Percentiles rank a stretch among this genome's conserved stretches.
phyloP scores from a whole-genome alignment of 1,139 yeast genomes.

The Hansenula sp. region DNA sequence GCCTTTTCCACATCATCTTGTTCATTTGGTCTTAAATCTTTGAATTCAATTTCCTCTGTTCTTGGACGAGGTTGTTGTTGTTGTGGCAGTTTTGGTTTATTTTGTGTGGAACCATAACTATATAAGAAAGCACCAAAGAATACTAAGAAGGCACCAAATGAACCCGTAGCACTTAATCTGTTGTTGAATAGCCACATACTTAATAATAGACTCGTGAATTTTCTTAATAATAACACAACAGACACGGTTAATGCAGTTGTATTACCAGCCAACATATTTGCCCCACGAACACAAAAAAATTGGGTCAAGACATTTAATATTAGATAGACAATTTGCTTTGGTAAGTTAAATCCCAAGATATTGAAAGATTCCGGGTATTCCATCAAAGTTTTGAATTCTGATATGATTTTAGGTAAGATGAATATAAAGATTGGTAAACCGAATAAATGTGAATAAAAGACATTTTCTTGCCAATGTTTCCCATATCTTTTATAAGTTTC shows the following conservation, averaged over 20 bases:
- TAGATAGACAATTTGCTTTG: conserved; percentile 27
- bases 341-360: conserved; percentile 13
- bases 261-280: conserved; percentile 54
- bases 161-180: conserved; percentile 33
- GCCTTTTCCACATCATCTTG: not conserved
- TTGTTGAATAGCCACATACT: conserved; percentile 50
- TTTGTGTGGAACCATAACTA: conserved; percentile 19
- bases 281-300: conserved; percentile 63
- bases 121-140: conserved; percentile 54
- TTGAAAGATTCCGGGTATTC: conserved; percentile 15
- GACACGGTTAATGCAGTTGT: conserved; percentile 60
- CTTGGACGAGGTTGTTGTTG: conserved; percentile 9
- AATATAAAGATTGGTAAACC: conserved; percentile 53
- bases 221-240: conserved; percentile 55
- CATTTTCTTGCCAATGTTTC: conserved; percentile 58
- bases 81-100: not conserved
- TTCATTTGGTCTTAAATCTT: not conserved
- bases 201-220: conserved; percentile 53
- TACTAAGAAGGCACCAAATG: conserved; percentile 47
- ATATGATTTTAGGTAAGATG: conserved; percentile 12
- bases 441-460: conserved; percentile 58
- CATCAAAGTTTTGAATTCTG: conserved; percentile 18
- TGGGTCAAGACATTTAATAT: conserved; percentile 55
- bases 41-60: conserved; percentile 3
- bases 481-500: conserved; percentile 46